Conservation (phyloP, 768 basidiomycete genomes). For the Clathrus columnatus region DNA sequence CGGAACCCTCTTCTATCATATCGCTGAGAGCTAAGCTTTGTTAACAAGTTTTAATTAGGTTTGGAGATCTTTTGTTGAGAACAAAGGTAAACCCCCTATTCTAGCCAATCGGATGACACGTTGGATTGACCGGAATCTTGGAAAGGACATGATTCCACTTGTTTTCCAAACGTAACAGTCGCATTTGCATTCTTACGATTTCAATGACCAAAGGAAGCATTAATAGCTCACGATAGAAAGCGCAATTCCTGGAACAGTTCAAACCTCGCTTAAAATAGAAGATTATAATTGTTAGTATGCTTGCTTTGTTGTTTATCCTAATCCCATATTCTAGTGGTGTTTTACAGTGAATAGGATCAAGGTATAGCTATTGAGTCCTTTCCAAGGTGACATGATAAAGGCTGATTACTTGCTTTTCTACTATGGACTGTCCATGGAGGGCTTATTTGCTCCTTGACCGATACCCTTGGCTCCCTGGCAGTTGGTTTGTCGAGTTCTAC, state of each 20-base stretch:
- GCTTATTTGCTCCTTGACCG: conserved; percentile 71
- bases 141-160: conserved; percentile 69
- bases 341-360: conserved; percentile 71
- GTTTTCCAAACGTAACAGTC: conserved; percentile 67
- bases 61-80: conserved; percentile 73
- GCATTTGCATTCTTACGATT: neutral
- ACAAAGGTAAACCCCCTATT: conserved; percentile 41
- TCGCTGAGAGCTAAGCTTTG: conserved; percentile 6
- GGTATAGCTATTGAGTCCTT: conserved; percentile 32
- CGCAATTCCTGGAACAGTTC: conserved; percentile 64
- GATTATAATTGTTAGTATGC: conserved; percentile 55
- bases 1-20: conserved; percentile 9
- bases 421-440: conserved; percentile 65
- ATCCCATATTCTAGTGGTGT: neutral
- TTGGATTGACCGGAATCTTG: conserved; percentile 7
- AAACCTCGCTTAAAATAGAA: conserved; percentile 64
- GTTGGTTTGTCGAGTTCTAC: conserved; percentile 25
- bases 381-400: conserved; percentile 30
- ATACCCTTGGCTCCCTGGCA: conserved; percentile 79
- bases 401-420: neutral
- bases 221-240: conserved; percentile 51
- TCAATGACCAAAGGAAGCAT: conserved; percentile 2
- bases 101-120: neutral
- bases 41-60: conserved; percentile 38
- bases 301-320: neutral